A percentile compares a stretch with the other conserved stretches of the same genome.
Conservation (phyloP, 2,329 filamentous ascomycete genomes). For the Cadophora sp. region DNA sequence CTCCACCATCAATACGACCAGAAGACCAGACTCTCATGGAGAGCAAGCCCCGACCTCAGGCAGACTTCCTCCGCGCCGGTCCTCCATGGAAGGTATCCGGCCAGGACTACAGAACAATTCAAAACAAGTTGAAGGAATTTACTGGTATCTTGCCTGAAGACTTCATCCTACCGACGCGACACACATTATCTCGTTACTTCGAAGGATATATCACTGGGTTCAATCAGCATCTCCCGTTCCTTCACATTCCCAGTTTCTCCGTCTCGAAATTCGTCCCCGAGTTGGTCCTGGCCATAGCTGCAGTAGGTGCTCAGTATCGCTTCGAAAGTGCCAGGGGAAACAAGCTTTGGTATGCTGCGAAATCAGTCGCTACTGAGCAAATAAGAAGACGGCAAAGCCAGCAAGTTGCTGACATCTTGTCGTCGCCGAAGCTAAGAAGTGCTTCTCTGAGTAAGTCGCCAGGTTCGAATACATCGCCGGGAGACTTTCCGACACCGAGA, state of each 20-base stretch:
- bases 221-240: constrained; percentile 63
- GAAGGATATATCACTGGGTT: constrained; percentile 75
- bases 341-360: constrained; percentile 66
- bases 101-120: constrained; percentile 61
- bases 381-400: constrained; percentile 63
- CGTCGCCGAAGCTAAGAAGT: constrained; percentile 17
- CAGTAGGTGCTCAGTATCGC: constrained; percentile 72
- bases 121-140: constrained; percentile 66
- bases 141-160: constrained; percentile 63
- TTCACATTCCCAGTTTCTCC: constrained; percentile 71
- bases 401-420: constrained; percentile 20
- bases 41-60: constrained; percentile 20
- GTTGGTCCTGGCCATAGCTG: constrained; percentile 69
- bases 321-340: constrained; percentile 66
- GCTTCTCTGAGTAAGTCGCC: constrained; percentile 20
- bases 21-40: constrained; percentile 21
- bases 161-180: constrained; percentile 72
- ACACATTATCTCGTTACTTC: constrained; percentile 72
- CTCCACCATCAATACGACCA: constrained; percentile 17
- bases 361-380: constrained; percentile 63
- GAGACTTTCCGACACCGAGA: neutral
- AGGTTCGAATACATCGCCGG: neutral
- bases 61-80: constrained; percentile 18
- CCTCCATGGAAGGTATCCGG: constrained; percentile 57
- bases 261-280: constrained; percentile 70